Evolutionary conservation across 2,329 filamentous ascomycete species (phyloP), one percentile per base, ranked within the genome.

Genomic region (Paraconiothyrium sp.): DNA sequence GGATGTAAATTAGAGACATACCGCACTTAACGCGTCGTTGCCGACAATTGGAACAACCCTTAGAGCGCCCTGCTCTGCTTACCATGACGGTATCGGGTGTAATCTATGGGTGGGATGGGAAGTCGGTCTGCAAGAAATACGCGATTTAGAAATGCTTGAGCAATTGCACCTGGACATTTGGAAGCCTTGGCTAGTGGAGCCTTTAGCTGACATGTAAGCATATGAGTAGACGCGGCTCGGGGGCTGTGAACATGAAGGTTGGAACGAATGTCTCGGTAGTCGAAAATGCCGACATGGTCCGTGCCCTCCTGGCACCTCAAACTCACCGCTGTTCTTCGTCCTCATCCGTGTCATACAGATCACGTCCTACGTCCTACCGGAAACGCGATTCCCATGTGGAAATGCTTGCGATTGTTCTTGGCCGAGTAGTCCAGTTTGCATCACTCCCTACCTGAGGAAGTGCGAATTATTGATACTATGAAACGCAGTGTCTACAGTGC

Each of bases 41-140:
- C n/a, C 54, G 54, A 22, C 54, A 56, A 22, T 56, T 56, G 14
- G 54, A 56, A 48, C 54, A 56, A 16, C 43, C 54, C 48, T 27
- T 56, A 14, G 54, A 56, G 27, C 54, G 54, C 37, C 54, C 54
- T 56, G 54, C 54, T 56, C 54, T 56, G 54, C 54, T 56, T 24
- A 56, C 54, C 54, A 56, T 56, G 27, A 14, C 34, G 37, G 24
- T n/a, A 30, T 37, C 14, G 35, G 10, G 43, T 46, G 43, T 8
- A 46, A 20, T 4, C 43, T 46, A 24, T 24, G 43, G 10, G n/a
- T 24, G 4, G 20, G 5, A 3, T 13, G n/a, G n/a, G 3, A 46
- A 24, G 20, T 13, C n/a, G 24, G 9, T 4, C 3, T 20, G 20
- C 2, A 20, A 8, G 10, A 46, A 13, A 24, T 22, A 3, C 14